phyloP scores from a whole-genome alignment of 169 alveolate species.

The Miamiensis avidus region DNA sequence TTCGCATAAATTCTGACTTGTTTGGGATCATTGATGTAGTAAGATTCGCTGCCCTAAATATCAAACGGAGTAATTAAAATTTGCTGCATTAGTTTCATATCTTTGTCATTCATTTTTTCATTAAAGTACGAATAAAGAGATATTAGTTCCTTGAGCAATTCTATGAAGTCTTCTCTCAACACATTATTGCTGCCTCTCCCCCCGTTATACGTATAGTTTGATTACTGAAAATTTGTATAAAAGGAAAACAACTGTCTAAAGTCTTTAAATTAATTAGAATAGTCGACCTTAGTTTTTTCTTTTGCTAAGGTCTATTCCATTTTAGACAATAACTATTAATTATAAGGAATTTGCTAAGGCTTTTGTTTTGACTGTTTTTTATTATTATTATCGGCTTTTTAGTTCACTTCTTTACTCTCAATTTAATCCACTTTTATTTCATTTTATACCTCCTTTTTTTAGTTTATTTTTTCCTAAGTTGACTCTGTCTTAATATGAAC shows the following conservation, averaged over 20 bases:
- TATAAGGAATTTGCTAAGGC: neutral
- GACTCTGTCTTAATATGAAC: neutral
- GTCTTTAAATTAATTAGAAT: neutral
- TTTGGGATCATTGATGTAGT: slow-evolving; percentile 37
- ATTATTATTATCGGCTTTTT: too few relatives aligned
- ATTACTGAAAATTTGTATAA: too few relatives aligned
- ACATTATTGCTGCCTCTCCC: too few relatives aligned
- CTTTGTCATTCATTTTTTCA: neutral
- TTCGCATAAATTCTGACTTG: slow-evolving; percentile 20
- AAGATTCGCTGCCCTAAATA: slow-evolving; percentile 12
- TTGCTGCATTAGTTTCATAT: neutral
- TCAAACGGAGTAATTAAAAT: slow-evolving; percentile 16
- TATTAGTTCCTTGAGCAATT: neutral
- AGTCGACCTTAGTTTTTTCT: neutral
- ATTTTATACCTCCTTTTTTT: too few relatives aligned
- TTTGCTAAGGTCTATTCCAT: neutral
- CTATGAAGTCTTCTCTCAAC: neutral
- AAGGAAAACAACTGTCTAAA: neutral
- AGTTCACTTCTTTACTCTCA: too few relatives aligned
- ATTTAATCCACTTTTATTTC: too few relatives aligned
- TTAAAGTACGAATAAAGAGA: neutral
- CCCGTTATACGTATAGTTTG: too few relatives aligned
- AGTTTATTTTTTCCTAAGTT: neutral
- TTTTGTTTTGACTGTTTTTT: too few relatives aligned
- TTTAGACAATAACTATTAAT: too few relatives aligned